Percentiles rank a stretch among this genome's conserved stretches.
Evolutionary conservation across 2,329 filamentous ascomycete genomes (phyloP).

Genomic region (Hypocrella siamensis): DNA sequence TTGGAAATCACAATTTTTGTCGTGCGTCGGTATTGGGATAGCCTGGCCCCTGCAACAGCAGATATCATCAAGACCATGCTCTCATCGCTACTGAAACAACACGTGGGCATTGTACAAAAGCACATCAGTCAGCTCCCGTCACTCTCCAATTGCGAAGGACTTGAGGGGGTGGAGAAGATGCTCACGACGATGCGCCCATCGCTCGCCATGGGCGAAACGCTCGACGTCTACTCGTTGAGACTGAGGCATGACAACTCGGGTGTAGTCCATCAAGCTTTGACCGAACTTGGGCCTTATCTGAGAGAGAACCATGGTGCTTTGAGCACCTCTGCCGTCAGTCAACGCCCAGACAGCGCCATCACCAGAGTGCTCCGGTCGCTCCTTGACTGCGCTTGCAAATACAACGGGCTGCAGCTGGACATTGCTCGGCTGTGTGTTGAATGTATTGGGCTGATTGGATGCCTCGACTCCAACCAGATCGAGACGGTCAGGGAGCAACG

Average conservation of each 20-base stretch:
- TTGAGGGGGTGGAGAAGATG: slow-evolving; percentile 51
- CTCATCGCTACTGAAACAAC: slow-evolving; percentile 45
- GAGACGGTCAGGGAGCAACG: slow-evolving; percentile 64
- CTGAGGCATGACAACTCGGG: slow-evolving; percentile 71
- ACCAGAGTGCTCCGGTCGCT: slow-evolving; percentile 58
- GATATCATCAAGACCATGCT: slow-evolving; percentile 47
- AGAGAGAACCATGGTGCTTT: slow-evolving; percentile 59
- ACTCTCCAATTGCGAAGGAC: slow-evolving; percentile 50
- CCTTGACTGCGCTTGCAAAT: slow-evolving; percentile 72
- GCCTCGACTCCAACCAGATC: slow-evolving; percentile 78
- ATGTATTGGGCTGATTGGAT: slow-evolving; percentile 79
- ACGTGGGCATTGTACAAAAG: slow-evolving; percentile 44
- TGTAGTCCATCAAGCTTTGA: slow-evolving; percentile 68
- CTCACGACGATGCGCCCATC: slow-evolving; percentile 47
- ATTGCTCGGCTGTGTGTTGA: slow-evolving; percentile 63
- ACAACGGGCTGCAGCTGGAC: slow-evolving; percentile 49
- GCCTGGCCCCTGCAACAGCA: slow-evolving; percentile 46
- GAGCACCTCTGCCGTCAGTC: slow-evolving; percentile 64
- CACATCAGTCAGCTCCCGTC: slow-evolving; percentile 67
- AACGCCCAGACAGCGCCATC: slow-evolving; percentile 67
- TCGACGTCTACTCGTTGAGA: slow-evolving; percentile 44
- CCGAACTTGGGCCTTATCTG: slow-evolving; percentile 62
- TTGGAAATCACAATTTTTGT: slow-evolving; percentile 84
- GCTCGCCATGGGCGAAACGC: slow-evolving; percentile 3
- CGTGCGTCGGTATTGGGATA: slow-evolving; percentile 64